Conservation (phyloP, 2,329 filamentous ascomycete species). For the Fusarium oligoseptatum region DNA sequence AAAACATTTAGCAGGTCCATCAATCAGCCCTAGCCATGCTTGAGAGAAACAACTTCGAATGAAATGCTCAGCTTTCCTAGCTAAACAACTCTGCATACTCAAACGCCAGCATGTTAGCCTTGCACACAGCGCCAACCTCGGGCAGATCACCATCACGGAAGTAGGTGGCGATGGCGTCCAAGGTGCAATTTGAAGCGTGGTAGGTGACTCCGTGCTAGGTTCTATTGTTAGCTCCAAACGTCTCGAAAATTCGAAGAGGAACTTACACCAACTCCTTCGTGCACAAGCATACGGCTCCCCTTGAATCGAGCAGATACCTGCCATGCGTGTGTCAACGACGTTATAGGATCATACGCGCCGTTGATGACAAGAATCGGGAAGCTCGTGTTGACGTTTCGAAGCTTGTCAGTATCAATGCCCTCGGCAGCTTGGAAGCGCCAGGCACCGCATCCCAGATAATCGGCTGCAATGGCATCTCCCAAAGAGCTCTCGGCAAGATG, state of each 20-base stretch:
- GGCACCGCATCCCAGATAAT: conserved; percentile 14
- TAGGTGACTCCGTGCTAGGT: conserved; percentile 30
- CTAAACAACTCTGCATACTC: conserved; percentile 9
- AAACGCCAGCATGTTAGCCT: conserved; percentile 25
- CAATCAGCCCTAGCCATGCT: neutral
- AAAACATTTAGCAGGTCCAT: neutral
- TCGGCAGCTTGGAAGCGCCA: conserved; percentile 39
- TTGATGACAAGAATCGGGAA: conserved; percentile 37
- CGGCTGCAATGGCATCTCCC: conserved; percentile 21
- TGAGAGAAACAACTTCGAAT: neutral
- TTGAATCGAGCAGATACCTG: conserved; percentile 33
- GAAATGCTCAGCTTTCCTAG: neutral
- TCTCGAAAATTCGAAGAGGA: neutral
- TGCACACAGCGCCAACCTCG: conserved; percentile 18
- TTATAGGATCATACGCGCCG: conserved; percentile 38
- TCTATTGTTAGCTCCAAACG: neutral
- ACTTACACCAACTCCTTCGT: conserved; percentile 42
- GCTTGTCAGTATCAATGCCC: conserved; percentile 14
- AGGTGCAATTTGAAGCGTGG: conserved; percentile 26
- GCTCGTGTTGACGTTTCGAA: conserved; percentile 37
- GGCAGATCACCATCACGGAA: conserved; percentile 23
- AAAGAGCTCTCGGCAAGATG: conserved; percentile 30
- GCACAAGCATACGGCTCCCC: conserved; percentile 32
- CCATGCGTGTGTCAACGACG: conserved; percentile 31
- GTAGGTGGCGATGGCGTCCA: conserved; percentile 21